Base-by-base conservation (phyloP, 1,139 yeast genomes). In the Zygosaccharomyces pseudobailii region DNA sequence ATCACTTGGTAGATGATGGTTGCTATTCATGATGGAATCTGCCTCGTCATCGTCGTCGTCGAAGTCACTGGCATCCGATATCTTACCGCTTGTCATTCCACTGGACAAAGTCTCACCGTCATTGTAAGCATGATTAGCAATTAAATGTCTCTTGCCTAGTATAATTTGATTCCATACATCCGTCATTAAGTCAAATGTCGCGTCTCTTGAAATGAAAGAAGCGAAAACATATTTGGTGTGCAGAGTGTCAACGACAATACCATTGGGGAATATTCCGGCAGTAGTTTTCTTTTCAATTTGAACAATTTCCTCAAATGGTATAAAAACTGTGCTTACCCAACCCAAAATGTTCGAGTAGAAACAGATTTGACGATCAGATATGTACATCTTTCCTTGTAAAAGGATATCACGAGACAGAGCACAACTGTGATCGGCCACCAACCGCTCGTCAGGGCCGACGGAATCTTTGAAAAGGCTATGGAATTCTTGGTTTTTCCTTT, bases 341-440 rank as follows among this genome's bases (percentile, higher is more conserved):
- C 92, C 92, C 47, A 85, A 69, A 47, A 85, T 81, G 55, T 84
- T 84, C 0, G 89, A 81, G 54, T 82, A 83, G 67, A 85, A 85
- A 53, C 86, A 79, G 13, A 84, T 66, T 55, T 76, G 77, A 45
- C 72, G 72, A 50, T 79, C 81, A 46, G 84, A 75, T 10, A 85
- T 68, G 61, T 80, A 84, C 70, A 85, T 67, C 55, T 82, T 74
- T 6, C 94, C 94, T 56, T 85, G 94, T 8, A 84, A 74, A 40
- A 85, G 69, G 25, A 85, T 82, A 60, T 85, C 92, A 54, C 79
- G 80, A 2, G 82, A 79, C 28, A 80, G 70, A 0, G 94, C 94
- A 72, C 92, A 85, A 37, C 83, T 75, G 57, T 73, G 82, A 55
- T 83, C 90, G 42, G 79, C 82, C 42, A 84, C 72, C 36, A 84